phyloP scores from a whole-genome alignment of 2,329 filamentous ascomycete genomes.

The Penicillium aurantiogriseum region DNA sequence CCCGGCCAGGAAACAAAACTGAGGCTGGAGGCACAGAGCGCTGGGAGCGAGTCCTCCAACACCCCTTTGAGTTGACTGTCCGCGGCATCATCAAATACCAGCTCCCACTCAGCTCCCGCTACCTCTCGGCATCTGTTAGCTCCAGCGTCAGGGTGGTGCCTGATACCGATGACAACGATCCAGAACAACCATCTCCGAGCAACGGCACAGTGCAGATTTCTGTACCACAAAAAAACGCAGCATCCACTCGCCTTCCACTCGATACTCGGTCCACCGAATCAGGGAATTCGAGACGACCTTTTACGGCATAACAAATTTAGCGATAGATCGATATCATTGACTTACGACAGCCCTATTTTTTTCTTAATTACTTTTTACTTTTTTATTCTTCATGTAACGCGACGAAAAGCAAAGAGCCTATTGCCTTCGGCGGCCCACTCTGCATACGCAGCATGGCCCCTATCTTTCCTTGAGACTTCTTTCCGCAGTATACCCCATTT shows the following conservation, averaged over 20 bases:
- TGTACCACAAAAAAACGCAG: constrained; percentile 5
- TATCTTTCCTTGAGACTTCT: constrained; percentile 8
- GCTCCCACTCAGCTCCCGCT: constrained; percentile 57
- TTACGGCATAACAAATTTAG: constrained; percentile 30
- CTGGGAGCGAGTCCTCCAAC: constrained; percentile 86
- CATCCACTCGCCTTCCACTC: constrained; percentile 11
- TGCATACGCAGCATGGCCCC: not conserved
- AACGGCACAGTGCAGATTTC: constrained; percentile 32
- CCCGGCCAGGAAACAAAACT: constrained; percentile 83
- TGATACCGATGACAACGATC: constrained; percentile 30
- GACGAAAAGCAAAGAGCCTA: constrained; percentile 13
- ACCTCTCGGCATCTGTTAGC: constrained; percentile 51
- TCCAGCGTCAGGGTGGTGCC: constrained; percentile 43
- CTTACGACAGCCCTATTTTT: constrained; percentile 22
- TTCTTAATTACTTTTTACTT: constrained; percentile 6
- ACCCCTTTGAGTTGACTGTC: constrained; percentile 91
- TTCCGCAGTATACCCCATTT: constrained; percentile 25
- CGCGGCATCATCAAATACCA: constrained; percentile 86
- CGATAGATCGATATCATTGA: constrained; percentile 26
- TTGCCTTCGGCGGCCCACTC: not conserved
- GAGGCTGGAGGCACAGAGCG: constrained; percentile 75
- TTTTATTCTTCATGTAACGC: constrained; percentile 14
- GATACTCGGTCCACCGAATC: constrained; percentile 12
- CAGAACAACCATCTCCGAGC: constrained; percentile 18
- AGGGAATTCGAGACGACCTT: constrained; percentile 25